A percentile compares a stretch with the other conserved stretches of the same genome.
Evolutionary conservation across 1,284 basidiomycete genomes (phyloP).

Genomic region (Caloboletus firmus): DNA sequence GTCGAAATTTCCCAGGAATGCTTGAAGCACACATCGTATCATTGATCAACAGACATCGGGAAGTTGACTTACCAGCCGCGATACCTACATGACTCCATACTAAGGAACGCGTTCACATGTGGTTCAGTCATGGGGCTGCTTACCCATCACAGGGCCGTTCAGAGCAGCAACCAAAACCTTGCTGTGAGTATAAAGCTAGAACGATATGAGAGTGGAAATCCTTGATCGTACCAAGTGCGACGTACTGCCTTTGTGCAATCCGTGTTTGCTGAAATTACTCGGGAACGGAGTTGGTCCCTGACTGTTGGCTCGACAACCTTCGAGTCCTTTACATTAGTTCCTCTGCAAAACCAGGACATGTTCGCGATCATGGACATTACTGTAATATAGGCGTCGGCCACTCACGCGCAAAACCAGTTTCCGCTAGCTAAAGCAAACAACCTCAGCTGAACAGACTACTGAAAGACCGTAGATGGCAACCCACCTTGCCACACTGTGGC

Average conservation of each 20-base stretch:
- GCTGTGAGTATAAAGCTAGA: constrained; percentile 60
- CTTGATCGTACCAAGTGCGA: not conserved
- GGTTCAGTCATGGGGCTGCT: not conserved
- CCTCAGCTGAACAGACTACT: not conserved
- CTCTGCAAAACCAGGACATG: constrained; percentile 34
- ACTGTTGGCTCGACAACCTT: constrained; percentile 29
- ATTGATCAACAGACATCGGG: not conserved
- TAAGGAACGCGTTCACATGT: constrained; percentile 4
- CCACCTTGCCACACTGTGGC: constrained; percentile 68
- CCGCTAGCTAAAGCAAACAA: constrained; percentile 49
- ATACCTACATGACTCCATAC: constrained; percentile 50
- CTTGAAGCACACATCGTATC: constrained; percentile 35
- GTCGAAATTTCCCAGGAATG: constrained; percentile 70
- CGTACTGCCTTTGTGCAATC: constrained; percentile 64
- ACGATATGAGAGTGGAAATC: not conserved
- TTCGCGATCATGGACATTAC: not conserved
- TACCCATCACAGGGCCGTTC: constrained; percentile 74
- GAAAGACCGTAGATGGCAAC: constrained; percentile 12
- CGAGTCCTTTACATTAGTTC: constrained; percentile 50
- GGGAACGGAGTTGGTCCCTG: constrained; percentile 45
- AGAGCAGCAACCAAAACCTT: constrained; percentile 68
- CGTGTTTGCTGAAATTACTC: constrained; percentile 51
- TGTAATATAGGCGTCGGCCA: constrained; percentile 3
- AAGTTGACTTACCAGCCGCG: constrained; percentile 50
- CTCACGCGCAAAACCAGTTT: constrained; percentile 72